These are phyloP conservation scores for Coemansia sp. DNA, from an alignment of 192 early-diverging fungal genomes.

Conservation along the genomic window DNA sequence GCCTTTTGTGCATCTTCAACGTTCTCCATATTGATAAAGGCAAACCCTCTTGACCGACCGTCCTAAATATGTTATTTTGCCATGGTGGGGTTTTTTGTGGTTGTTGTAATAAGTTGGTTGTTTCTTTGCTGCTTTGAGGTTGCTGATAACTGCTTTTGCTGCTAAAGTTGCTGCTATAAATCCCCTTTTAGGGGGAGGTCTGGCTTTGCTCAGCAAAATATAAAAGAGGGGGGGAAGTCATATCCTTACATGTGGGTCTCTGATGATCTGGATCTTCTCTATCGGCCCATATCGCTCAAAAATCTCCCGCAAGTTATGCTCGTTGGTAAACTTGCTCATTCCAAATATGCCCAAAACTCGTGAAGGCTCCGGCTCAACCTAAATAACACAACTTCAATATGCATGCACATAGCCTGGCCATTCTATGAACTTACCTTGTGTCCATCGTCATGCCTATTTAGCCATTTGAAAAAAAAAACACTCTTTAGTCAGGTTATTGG, in stretches of 20 bases:
- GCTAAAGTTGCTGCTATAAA: constrained; percentile 14
- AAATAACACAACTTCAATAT: constrained; percentile 2
- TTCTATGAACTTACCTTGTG: constrained; percentile 17
- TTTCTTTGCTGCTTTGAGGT: not conserved
- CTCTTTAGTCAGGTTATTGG: too few relatives aligned
- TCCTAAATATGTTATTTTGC: constrained; percentile 21
- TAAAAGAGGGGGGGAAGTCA: too few relatives aligned
- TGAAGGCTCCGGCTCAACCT: constrained; percentile 28
- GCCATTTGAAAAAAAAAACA: constrained; percentile 1
- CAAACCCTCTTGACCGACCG: constrained; percentile 45
- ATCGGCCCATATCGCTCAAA: constrained; percentile 42
- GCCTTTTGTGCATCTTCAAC: constrained; percentile 32
- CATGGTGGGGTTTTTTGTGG: not conserved
- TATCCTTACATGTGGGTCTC: constrained; percentile 47
- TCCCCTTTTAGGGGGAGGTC: not conserved
- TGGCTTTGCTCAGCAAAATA: not conserved
- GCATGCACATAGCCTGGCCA: too few relatives aligned
- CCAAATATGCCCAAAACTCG: constrained; percentile 48
- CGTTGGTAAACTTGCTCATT: constrained; percentile 55
- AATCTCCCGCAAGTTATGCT: constrained; percentile 26
- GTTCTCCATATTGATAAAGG: constrained; percentile 43
- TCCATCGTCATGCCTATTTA: constrained; percentile 10
- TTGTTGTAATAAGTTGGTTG: not conserved
- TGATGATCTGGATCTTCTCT: constrained; percentile 40
- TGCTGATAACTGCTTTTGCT: constrained; percentile 6